Percentiles rank a stretch among this genome's conserved stretches.
phyloP scores from a whole-genome alignment of 257 asterid genomes.

The Fraxinus pennsylvanica region DNA sequence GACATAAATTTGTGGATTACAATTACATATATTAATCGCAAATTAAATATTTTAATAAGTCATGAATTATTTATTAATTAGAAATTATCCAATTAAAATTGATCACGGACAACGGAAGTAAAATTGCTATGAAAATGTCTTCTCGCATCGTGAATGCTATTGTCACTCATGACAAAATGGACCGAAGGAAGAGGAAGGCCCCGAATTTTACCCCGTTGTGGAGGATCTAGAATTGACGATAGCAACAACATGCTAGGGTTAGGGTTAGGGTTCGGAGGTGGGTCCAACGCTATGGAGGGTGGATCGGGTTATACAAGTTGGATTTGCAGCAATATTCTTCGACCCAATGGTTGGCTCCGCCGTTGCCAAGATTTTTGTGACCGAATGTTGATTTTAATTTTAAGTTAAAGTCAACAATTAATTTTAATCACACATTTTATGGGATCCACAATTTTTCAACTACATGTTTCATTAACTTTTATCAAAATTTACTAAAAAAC shows the following conservation, averaged over 20 bases:
- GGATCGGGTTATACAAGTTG: slow-evolving; percentile 28
- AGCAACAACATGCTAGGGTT: slow-evolving; percentile 36
- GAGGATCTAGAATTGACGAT: slow-evolving; percentile 22
- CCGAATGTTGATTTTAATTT: too few species aligned
- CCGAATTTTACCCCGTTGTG: slow-evolving; percentile 48
- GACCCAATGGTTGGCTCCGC: slow-evolving; percentile 60
- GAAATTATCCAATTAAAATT: too few species aligned
- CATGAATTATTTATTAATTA: too few species aligned
- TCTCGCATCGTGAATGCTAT: slow-evolving; percentile 74
- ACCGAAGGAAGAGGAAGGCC: slow-evolving; percentile 34
- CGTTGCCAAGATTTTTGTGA: slow-evolving; percentile 34
- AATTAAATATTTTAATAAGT: too few species aligned
- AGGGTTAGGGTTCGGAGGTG: slow-evolving; percentile 44
- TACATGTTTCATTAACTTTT: too few species aligned
- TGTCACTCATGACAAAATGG: slow-evolving; percentile 48
- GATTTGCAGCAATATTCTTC: slow-evolving; percentile 36
- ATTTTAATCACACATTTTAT: too few species aligned
- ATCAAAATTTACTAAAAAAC: too few species aligned
- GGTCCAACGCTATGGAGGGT: slow-evolving; percentile 35
- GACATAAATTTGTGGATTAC: too few species aligned
- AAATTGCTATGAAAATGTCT: slow-evolving; percentile 37
- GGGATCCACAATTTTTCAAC: too few species aligned
- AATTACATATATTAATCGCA: too few species aligned
- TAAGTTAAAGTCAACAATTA: too few species aligned
- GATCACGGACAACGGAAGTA: too few species aligned